Percentiles rank a stretch among this genome's conserved stretches.
Conservation (phyloP, 2,329 filamentous ascomycete genomes). For the Aspergillus sp. region DNA sequence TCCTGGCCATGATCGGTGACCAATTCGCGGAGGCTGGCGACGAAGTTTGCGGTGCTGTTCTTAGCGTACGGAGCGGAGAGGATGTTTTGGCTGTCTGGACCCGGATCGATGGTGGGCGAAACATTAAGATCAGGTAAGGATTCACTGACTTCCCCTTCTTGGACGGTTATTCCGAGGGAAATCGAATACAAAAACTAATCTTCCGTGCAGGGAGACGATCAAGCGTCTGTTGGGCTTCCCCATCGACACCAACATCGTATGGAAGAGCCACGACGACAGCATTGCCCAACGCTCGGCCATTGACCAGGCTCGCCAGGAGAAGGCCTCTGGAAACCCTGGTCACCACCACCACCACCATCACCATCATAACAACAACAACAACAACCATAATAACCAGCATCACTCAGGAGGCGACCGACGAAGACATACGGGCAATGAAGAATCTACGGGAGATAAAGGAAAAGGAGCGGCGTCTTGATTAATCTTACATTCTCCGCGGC, state of each 20-base stretch:
- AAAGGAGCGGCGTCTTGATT: constrained; percentile 38
- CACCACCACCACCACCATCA: constrained; percentile 35
- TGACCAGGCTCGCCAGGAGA: constrained; percentile 88
- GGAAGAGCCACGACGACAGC: constrained; percentile 94
- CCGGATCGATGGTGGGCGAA: constrained; percentile 84
- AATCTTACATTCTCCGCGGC: constrained; percentile 18
- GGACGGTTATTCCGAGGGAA: not conserved
- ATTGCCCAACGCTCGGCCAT: constrained; percentile 89
- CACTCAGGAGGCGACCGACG: constrained; percentile 41
- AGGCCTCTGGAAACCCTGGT: constrained; percentile 49
- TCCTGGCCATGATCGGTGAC: constrained; percentile 87
- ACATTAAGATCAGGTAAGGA: constrained; percentile 89
- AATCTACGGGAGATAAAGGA: constrained; percentile 43
- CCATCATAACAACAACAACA: constrained; percentile 22
- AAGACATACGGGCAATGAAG: constrained; percentile 43
- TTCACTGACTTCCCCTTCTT: constrained; percentile 20
- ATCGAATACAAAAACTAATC: constrained; percentile 8
- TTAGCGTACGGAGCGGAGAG: constrained; percentile 92
- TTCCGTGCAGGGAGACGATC: constrained; percentile 73
- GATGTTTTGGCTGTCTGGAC: constrained; percentile 99
- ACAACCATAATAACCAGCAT: constrained; percentile 23
- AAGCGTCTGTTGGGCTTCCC: constrained; percentile 86
- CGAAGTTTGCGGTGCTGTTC: constrained; percentile 90
- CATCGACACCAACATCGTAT: constrained; percentile 84
- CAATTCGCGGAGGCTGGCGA: constrained; percentile 91